Evolutionary conservation across 768 basidiomycete genomes (phyloP).

Genomic region (Lactarius vividus): DNA sequence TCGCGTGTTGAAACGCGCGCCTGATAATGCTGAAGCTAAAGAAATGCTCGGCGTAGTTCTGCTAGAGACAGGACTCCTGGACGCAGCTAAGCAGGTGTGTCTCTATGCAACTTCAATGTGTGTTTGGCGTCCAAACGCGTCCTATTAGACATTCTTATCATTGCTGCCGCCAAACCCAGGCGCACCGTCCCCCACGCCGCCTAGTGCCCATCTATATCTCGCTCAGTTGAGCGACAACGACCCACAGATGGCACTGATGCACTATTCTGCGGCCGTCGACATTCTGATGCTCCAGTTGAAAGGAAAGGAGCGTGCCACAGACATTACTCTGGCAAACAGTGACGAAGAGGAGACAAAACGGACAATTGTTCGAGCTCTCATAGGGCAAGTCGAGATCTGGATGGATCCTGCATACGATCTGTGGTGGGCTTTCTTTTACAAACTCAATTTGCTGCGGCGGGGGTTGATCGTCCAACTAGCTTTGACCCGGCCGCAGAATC

Average conservation of each 20-base stretch:
- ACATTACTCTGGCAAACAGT: constrained; percentile 34
- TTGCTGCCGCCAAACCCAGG: constrained; percentile 58
- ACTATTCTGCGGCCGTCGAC: constrained; percentile 81
- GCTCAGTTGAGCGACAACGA: constrained; percentile 82
- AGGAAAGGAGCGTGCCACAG: constrained; percentile 61
- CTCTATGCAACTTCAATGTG: background rate
- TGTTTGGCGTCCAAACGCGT: background rate
- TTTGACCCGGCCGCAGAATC: constrained; percentile 79
- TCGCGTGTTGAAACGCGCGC: constrained; percentile 63
- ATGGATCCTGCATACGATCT: constrained; percentile 89
- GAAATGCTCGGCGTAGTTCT: constrained; percentile 80
- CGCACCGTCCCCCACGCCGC: constrained; percentile 57
- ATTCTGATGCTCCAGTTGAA: constrained; percentile 66
- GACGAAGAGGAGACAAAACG: constrained; percentile 60
- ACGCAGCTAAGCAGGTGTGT: constrained; percentile 65
- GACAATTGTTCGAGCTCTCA: constrained; percentile 73
- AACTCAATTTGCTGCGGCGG: background rate
- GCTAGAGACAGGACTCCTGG: constrained; percentile 76
- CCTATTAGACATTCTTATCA: constrained; percentile 57
- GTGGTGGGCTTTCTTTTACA: constrained; percentile 52
- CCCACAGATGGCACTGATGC: constrained; percentile 64
- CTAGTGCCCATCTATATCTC: constrained; percentile 85
- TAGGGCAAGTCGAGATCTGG: constrained; percentile 94
- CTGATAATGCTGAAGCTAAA: constrained; percentile 61
- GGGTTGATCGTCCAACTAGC: constrained; percentile 40